Percentiles rank a stretch among this genome's conserved stretches.
Conservation (phyloP, 2,329 filamentous ascomycete species). For the Aspergillus ochraceus region DNA sequence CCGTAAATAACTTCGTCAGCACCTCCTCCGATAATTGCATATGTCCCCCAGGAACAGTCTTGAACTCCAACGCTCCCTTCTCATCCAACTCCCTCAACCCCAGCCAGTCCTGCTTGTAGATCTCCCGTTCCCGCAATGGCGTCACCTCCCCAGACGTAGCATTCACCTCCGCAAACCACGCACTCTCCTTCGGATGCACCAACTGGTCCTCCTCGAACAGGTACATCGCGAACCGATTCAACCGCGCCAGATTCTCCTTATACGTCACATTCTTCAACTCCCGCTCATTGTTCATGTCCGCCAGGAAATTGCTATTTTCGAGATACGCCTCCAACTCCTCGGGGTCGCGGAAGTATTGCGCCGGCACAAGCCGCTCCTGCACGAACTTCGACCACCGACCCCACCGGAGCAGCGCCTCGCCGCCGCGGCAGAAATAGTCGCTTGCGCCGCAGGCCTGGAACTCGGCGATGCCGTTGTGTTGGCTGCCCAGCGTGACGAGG, state of each 20-base stretch:
- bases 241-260: slow-evolving; percentile 63
- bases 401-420: slow-evolving; percentile 72
- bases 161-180: slow-evolving; percentile 89
- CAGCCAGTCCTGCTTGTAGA: slow-evolving; percentile 93
- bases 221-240: slow-evolving; percentile 85
- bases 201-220: slow-evolving; percentile 84
- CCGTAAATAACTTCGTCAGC: slow-evolving; percentile 63
- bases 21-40: slow-evolving; percentile 73
- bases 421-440: slow-evolving; percentile 80
- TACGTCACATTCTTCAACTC: slow-evolving; percentile 71
- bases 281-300: slow-evolving; percentile 95
- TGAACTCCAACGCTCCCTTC: slow-evolving; percentile 75
- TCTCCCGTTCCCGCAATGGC: slow-evolving; percentile 63
- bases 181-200: slow-evolving; percentile 84
- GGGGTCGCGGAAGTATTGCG: slow-evolving; percentile 87
- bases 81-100: slow-evolving; percentile 77
- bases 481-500: slow-evolving; percentile 84
- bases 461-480: slow-evolving; percentile 87
- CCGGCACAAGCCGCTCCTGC: slow-evolving; percentile 79
- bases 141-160: slow-evolving; percentile 62
- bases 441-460: slow-evolving; percentile 70
- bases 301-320: slow-evolving; percentile 79
- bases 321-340: slow-evolving; percentile 71
- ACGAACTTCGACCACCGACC: slow-evolving; percentile 80
- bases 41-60: slow-evolving; percentile 71